Base-by-base conservation (phyloP, 305 asterid genomes). In the Euphrasia arctica region DNA sequence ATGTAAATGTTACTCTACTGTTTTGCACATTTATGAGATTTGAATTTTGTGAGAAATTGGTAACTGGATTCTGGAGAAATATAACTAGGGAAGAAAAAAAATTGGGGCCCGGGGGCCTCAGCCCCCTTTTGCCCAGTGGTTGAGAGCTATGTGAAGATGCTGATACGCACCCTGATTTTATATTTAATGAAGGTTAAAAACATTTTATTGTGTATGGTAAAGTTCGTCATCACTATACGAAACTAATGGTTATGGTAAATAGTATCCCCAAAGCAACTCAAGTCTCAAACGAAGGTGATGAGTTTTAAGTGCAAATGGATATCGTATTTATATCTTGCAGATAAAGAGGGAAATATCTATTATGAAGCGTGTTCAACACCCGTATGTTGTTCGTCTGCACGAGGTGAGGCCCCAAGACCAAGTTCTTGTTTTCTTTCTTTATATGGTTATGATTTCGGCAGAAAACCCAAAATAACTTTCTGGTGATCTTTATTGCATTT, bases 281-380 rank as follows among this genome's bases (percentile, higher is more conserved):
- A 14, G 5, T 2, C 52, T 14, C 11, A 51, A 51, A 14, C 9
- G 10, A 13, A 10, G 9, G 18, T 27, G 25, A 18, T 15, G 58
- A 15, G 1, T 52, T 15, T 15, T 51, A 5, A 49, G 18, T 12
- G 22, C 14, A 4, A 49, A 6, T 15, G 7, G 22, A 49, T 13
- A n/a, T 15, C 22, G 15, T n/a, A 49, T 49, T 63, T 41, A 60
- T 52, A 41, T 77, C 54, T 57, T 83, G 85, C 91, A 93, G 99
- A 93, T 93, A 63, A 93, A 93, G 85, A 88, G 75, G 83, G 99
- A 93, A 82, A 93, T 93, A 72, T 90, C 95, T 10, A 93, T 93
- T 66, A 93, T 93, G 99, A 93, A 90, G 89, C 88, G 91, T 65
- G 97, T 93, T 71, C 75, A 95, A 66, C 99, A 93, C 81, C 99